Percentiles rank a stretch among this genome's conserved stretches.
These are phyloP conservation scores for Epipyxis sp. DNA, from an alignment of 108 stramenopile genomes.

Conservation along the genomic window DNA sequence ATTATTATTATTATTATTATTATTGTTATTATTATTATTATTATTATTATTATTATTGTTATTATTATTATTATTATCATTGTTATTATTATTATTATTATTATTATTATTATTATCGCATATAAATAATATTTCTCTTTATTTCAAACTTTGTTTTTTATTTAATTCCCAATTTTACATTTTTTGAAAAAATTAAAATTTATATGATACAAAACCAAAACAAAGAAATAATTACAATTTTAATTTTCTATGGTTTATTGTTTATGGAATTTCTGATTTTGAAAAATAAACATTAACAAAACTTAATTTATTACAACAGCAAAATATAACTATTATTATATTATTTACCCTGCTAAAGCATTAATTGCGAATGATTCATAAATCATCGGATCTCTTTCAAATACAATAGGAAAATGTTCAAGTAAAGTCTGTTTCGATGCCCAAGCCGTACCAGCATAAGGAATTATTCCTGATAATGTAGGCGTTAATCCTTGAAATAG, in stretches of 20 bases:
- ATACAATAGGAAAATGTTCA: not conserved
- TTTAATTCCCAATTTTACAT: not conserved
- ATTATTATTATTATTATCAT: no score
- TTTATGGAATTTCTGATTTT: no score
- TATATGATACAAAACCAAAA: not conserved
- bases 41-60: no score
- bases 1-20: no score
- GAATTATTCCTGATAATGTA: not conserved
- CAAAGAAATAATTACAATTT: no score
- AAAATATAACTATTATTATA: not conserved
- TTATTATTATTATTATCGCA: no score
- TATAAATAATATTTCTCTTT: not conserved
- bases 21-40: no score
- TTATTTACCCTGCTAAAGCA: not conserved
- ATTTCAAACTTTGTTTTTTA: not conserved
- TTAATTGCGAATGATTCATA: not conserved
- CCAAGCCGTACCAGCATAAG: conserved; percentile 17
- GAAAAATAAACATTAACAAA: no score
- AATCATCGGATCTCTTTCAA: not conserved
- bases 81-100: no score
- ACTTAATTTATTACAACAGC: not conserved
- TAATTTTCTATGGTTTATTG: no score
- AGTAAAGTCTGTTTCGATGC: not conserved
- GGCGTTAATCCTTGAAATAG: conserved; percentile 9
- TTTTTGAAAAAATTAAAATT: not conserved